Base-by-base conservation (phyloP, 768 basidiomycete species). In the Psilocybe cubensis region DNA sequence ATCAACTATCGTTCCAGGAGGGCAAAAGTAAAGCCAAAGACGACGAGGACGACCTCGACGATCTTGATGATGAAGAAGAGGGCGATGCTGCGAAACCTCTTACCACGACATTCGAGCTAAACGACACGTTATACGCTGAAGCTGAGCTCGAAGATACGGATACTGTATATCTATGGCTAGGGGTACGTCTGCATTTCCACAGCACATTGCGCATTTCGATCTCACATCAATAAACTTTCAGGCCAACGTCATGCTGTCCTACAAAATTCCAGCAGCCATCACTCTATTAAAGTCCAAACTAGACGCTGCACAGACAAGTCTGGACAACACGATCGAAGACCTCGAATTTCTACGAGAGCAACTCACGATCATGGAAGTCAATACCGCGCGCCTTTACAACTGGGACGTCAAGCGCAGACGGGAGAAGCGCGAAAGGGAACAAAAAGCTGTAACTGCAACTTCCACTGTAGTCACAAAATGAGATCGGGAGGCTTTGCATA, bases 211-310 rank as follows among this genome's bases (percentile, higher is more conserved):
- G n/a, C n/a, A n/a, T n/a, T n/a, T n/a, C n/a, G 11, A 41, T 14
- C 17, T 33, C 38, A 7, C 54, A 28, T 28, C 28, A 54, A n/a
- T 38, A 41, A 10, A 45, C 27, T 23, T 35, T 25, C 61, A 98
- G 96, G 97, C 97, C 6, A 98, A 98, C 61, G 94, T 96, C 2
- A 98, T 98, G 96, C 79, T 99, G 1, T 92, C 94, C 0, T 99
- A 99, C 76, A 90, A 89, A 59, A 75, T 96, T 23, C 81, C 85
- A 1, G 85, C 84, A 14, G 97, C 97, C 1, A 82, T 89, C 54
- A 70, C 80, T 1, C 82, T 98, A 7, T 76, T 99, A 0, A 72
- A 80, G 54, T 81, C 84, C 23, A 98, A 98, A 72, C 83, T 96
- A 25, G 72, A 76, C 0, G 78, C 82, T 0, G 96, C 96, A 0